phyloP scores from a whole-genome alignment of 495 filamentous ascomycete species.

The Corynascus novoguineensis region DNA sequence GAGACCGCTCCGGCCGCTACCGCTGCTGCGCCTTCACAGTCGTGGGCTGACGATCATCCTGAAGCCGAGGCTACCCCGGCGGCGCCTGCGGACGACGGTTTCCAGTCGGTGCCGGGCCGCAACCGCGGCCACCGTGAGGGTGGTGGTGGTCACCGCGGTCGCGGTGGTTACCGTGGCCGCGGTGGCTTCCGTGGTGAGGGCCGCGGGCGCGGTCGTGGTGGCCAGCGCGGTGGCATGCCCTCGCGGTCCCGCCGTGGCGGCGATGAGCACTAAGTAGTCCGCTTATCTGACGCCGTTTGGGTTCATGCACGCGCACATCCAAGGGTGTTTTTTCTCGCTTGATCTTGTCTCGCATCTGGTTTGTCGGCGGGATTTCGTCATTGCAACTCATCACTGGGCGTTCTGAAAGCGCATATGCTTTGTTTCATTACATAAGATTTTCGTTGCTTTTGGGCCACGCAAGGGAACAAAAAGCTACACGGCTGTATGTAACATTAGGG shows the following conservation, averaged over 20 bases:
- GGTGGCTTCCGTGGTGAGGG: slow-evolving; percentile 34
- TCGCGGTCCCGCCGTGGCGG: slow-evolving; percentile 21
- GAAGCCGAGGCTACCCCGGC: slow-evolving; percentile 16
- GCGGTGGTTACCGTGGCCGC: slow-evolving; percentile 44
- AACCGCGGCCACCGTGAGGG: slow-evolving; percentile 53
- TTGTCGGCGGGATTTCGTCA: slow-evolving; percentile 17
- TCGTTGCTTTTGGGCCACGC: neutral
- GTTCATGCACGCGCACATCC: neutral
- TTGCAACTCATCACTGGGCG: slow-evolving; percentile 21
- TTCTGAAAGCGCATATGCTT: slow-evolving; percentile 21
- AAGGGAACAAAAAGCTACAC: neutral
- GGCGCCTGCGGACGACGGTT: slow-evolving; percentile 50
- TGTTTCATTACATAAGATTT: slow-evolving; percentile 9
- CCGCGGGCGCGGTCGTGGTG: slow-evolving; percentile 26
- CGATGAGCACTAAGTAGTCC: slow-evolving; percentile 18
- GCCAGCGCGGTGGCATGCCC: slow-evolving; percentile 16
- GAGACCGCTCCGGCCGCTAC: slow-evolving; percentile 59
- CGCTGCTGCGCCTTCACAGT: slow-evolving; percentile 40
- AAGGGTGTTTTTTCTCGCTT: slow-evolving; percentile 6
- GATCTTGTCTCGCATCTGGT: slow-evolving; percentile 16
- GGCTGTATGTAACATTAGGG: slow-evolving; percentile 8
- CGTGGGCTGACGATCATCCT: slow-evolving; percentile 25
- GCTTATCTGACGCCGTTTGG: neutral
- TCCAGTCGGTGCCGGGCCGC: slow-evolving; percentile 59
- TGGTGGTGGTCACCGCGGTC: slow-evolving; percentile 45